These are phyloP conservation scores for Polygonum maritimum DNA, from an alignment of 148 eudicot genomes.

Conservation along the genomic window DNA sequence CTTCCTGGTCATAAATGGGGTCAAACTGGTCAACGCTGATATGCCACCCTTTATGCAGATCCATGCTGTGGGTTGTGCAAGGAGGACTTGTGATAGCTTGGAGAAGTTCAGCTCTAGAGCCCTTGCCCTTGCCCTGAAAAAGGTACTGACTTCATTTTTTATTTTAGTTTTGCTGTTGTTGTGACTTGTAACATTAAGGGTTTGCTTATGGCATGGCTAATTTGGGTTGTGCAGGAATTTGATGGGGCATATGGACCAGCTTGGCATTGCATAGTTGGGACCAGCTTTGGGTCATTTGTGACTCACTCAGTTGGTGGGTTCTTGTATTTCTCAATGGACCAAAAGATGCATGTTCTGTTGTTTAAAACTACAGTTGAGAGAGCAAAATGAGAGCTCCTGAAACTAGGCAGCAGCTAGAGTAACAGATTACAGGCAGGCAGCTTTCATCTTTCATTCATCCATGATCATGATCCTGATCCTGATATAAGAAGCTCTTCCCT, in stretches of 20 bases:
- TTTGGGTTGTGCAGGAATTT: constrained; percentile 55
- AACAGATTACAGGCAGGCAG: neutral
- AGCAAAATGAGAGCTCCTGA: constrained; percentile 35
- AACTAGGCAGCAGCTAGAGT: constrained; percentile 1
- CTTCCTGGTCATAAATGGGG: constrained; percentile 61
- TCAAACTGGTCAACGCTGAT: constrained; percentile 74
- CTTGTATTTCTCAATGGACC: constrained; percentile 88
- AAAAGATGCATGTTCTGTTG: constrained; percentile 66
- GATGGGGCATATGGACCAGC: constrained; percentile 98
- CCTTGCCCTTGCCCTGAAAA: constrained; percentile 85
- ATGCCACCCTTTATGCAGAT: constrained; percentile 93
- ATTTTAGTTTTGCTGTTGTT: neutral
- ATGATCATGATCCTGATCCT: neutral
- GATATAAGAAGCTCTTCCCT: neutral
- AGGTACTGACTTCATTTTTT: constrained; percentile 30
- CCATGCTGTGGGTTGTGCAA: constrained; percentile 86
- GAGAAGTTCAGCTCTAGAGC: constrained; percentile 80
- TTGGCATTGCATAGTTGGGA: constrained; percentile 96
- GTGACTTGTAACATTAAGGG: constrained; percentile 7
- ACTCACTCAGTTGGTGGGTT: constrained; percentile 95
- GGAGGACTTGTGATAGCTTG: constrained; percentile 78
- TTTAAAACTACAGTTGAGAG: constrained; percentile 86
- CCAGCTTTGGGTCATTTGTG: constrained; percentile 95
- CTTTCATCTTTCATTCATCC: neutral
- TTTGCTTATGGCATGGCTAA: neutral